Base-by-base conservation (phyloP, 1,139 yeast genomes). In the Candida tropicalis region DNA sequence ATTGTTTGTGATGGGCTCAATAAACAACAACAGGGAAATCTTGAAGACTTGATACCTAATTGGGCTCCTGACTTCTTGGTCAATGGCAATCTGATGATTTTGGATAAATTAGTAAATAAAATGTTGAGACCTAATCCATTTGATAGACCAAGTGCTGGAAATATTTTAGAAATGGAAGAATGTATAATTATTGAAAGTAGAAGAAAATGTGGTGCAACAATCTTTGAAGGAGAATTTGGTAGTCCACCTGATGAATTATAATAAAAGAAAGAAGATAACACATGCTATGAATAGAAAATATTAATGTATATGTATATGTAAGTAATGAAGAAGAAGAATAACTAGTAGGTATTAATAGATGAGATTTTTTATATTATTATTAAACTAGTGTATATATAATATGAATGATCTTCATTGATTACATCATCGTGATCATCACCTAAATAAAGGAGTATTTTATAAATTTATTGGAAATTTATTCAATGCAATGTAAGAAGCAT, bases 191-290 rank as follows among this genome's bases (percentile, higher is more conserved):
- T 93, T 35, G 97, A 91, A 54, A 69, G 77, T 50, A 78, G 95
- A 50, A 76, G 98, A 43, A 87, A 87, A 59, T 91, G 97, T 3
- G 99, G 99, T 2, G 97, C 98, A 1, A 87, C 93, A 2, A 87
- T 93, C 52, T 95, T 85, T 56, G 99, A 93, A 66, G 99, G 98
- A 29, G 98, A 93, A 55, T 91, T 79, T 62, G 99, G 99, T 12
- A 46, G 50, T 26, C 45, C 53, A 13, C 48, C 50, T 25, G 52
- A 49, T 41, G 50, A 46, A 28, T 31, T 13, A 11, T 38, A 20
- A 25, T 22, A 13, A n/a, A n/a, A 6, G 6, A n/a, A 29, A 27
- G 17, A 26, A 25, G 7, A n/a, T n/a, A n/a, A n/a, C n/a, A n/a
- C n/a, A n/a, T n/a, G n/a, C n/a, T n/a, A n/a, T n/a, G n/a, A n/a